Percentiles rank a stretch among this genome's conserved stretches.
These are phyloP conservation scores for Candida lessepsii DNA, from an alignment of 805 yeast genomes.

Conservation along the genomic window DNA sequence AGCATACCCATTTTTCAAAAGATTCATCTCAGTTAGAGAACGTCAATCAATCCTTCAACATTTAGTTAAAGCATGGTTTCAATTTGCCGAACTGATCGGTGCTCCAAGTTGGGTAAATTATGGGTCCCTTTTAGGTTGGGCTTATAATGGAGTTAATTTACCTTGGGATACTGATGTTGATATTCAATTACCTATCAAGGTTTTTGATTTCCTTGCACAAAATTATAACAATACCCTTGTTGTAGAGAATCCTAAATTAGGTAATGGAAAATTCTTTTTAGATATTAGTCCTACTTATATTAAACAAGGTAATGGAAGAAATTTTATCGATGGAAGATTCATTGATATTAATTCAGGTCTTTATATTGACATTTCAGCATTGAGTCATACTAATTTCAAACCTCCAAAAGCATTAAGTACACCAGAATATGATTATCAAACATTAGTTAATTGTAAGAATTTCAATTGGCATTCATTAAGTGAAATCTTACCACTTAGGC, in stretches of 20 bases:
- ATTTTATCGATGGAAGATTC: conserved; percentile 37
- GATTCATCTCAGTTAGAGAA: conserved; percentile 34
- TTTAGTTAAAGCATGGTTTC: conserved; percentile 38
- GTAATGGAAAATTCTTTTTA: conserved; percentile 26
- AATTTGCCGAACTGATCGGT: conserved; percentile 31
- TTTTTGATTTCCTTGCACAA: conserved; percentile 24
- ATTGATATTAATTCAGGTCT: conserved; percentile 39
- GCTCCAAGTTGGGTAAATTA: conserved; percentile 29
- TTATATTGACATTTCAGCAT: conserved; percentile 45
- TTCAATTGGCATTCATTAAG: conserved; percentile 39
- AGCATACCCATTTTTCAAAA: conserved; percentile 37
- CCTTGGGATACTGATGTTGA: conserved; percentile 35
- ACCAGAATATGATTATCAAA: conserved; percentile 14
- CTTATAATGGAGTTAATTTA: conserved; percentile 30
- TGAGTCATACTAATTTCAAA: conserved; percentile 26
- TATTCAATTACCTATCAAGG: conserved; percentile 26
- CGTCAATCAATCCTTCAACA: conserved; percentile 38
- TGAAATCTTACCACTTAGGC: conserved; percentile 36
- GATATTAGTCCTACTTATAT: conserved; percentile 27
- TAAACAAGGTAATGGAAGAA: conserved; percentile 43
- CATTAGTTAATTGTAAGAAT: conserved; percentile 36
- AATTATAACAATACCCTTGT: conserved; percentile 24
- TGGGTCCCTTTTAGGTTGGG: conserved; percentile 32
- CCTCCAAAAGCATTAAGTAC: conserved; percentile 17
- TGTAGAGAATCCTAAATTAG: conserved; percentile 30